These are phyloP conservation scores for Schizochytrium sp. DNA, from an alignment of 108 stramenopile genomes.

Conservation along the genomic window DNA sequence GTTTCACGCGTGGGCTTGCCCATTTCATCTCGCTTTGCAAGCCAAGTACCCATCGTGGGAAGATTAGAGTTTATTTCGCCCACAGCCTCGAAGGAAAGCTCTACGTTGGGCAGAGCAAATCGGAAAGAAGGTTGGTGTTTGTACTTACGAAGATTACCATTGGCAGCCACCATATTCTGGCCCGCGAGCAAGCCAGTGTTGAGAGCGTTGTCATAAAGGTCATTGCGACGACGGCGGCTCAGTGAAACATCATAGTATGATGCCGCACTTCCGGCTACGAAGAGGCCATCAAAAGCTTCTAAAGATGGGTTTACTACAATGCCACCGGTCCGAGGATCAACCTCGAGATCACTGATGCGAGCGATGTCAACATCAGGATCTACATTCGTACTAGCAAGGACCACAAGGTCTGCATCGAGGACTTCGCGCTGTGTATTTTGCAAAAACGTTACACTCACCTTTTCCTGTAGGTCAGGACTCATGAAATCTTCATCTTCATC, in stretches of 20 bases:
- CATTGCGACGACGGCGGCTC: not conserved
- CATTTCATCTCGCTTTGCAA: conserved; percentile 42
- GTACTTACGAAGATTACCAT: not conserved
- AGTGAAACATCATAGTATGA: conserved; percentile 47
- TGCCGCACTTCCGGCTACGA: conserved; percentile 46
- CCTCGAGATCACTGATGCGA: not conserved
- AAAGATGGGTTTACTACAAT: conserved; percentile 44
- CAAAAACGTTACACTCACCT: conserved; percentile 45
- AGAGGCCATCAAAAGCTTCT: conserved; percentile 52
- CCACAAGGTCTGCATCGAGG: conserved; percentile 41
- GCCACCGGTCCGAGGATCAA: conserved; percentile 24
- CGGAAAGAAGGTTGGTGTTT: conserved; percentile 44
- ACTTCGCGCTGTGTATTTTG: conserved; percentile 10
- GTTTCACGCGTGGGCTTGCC: conserved; percentile 23
- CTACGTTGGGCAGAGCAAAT: not conserved
- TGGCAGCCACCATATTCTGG: conserved; percentile 32
- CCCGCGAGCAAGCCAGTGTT: conserved; percentile 33
- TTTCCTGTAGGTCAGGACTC: not conserved
- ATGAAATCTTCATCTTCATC: not conserved
- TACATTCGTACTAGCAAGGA: conserved; percentile 52
- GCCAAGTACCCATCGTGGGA: conserved; percentile 41
- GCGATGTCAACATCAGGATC: conserved; percentile 50
- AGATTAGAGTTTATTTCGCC: conserved; percentile 40
- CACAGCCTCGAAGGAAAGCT: conserved; percentile 26
- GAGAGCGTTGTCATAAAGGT: conserved; percentile 51